phyloP scores from a whole-genome alignment of 805 yeast species.

The Candida nemodendra region DNA sequence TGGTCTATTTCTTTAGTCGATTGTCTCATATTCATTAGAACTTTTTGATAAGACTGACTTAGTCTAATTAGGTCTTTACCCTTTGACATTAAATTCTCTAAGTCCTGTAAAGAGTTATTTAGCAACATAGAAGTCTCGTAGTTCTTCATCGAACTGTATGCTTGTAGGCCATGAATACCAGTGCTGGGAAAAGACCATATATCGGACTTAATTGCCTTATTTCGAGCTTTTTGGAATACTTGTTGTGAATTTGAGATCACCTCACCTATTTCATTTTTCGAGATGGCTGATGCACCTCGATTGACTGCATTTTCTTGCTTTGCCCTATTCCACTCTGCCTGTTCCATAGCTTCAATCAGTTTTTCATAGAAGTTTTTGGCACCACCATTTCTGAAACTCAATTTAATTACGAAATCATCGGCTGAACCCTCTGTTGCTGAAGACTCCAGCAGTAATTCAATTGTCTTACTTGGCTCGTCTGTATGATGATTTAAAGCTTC shows the following conservation, averaged over 20 bases:
- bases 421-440: conserved; percentile 15
- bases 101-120: conserved; percentile 68
- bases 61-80: conserved; percentile 69
- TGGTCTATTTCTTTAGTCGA: conserved; percentile 21
- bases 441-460: conserved; percentile 14
- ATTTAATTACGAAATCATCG: conserved; percentile 45
- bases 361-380: conserved; percentile 51
- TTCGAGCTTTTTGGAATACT: conserved; percentile 1
- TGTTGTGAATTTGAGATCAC: conserved; percentile 1
- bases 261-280: conserved; percentile 3
- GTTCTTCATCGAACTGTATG: conserved; percentile 51
- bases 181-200: conserved; percentile 29
- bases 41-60: conserved; percentile 42
- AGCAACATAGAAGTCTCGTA: conserved; percentile 60
- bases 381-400: conserved; percentile 78
- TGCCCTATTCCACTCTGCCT: conserved; percentile 45
- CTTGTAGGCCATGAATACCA: conserved; percentile 74
- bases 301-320: conserved; percentile 29
- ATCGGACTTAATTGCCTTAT: neutral
- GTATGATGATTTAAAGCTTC: conserved; percentile 2
- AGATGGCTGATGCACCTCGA: conserved; percentile 32
- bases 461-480: neutral
- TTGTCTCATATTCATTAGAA: conserved; percentile 17
- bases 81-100: conserved; percentile 72
- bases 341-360: conserved; percentile 44